Evolutionary conservation across 2,329 filamentous ascomycete species (phyloP), one percentile per base, ranked within the genome.

Genomic region (Talaromyces sp.): DNA sequence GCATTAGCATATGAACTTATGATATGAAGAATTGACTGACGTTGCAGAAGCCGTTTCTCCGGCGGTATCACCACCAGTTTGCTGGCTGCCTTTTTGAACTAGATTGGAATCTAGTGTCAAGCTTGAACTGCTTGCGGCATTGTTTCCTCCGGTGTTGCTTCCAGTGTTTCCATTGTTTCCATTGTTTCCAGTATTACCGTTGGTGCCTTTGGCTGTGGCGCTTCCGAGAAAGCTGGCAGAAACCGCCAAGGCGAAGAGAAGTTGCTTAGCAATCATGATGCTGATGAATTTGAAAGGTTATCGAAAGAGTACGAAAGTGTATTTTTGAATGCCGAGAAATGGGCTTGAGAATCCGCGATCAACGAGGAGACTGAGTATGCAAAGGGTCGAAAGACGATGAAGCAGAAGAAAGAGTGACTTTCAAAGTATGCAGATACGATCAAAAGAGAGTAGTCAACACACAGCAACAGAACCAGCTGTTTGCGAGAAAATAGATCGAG

Each of bases 11-110:
- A n/a, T 22, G 56, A 33, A 19, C 52, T 33, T 19, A 57, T 24
- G 13, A 31, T 58, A 16, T 43, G 52, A 24, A 56, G 14, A 6
- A 33, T 39, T 24, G 27, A 69, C 76, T 66, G 71, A 84, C 81
- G 81, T 85, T 27, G 70, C 68, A 9, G 83, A 85, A n/a, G 80
- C 69, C 60, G 78, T 71, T 68, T 81, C 77, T 61, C 79, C 79
- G n/a, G 50, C 76, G 63, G 73, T 69, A 45, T 68, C 62, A 3
- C 66, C 65, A 45, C 64, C 66, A 33, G 66, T 64, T 62, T 70
- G 71, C 43, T 71, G 63, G 8, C 64, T 65, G 41, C 69, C 56
- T 49, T 65, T 65, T 16, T 85, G 83, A 45, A 85, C 74, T 59
- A 79, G 77, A 41, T 72, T 68, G 3, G 76, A 73, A 58, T 77